Base-by-base conservation (phyloP, 306 rosid genomes). In the Prunus mongolica region DNA sequence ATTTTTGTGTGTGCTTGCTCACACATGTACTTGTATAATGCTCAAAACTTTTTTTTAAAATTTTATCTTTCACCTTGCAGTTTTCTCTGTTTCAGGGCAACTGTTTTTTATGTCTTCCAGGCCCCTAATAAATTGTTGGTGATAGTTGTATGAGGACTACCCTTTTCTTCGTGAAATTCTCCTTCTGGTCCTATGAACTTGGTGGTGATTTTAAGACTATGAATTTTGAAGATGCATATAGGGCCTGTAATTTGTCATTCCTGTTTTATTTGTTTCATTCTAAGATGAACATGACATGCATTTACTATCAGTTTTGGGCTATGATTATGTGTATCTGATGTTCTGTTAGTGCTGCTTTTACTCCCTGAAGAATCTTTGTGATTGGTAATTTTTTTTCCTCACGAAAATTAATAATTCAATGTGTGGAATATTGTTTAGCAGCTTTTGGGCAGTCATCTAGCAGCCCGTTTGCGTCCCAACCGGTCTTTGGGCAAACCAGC, bases 371-470 rank as follows among this genome's bases (percentile, higher is more conserved):
- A 47, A 25, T 24, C 8, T 76, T 25, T 62, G 22, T 13, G 19
- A 18, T 20, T 63, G 34, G 19, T 24, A 45, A 28, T 65, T 22
- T 71, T 7, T 76, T 67, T 67, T 74, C 2, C 19, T 75, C 8
- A 20, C 28, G 66, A 34, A 8, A 22, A 30, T 38, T 38, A 25
- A 65, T 57, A 11, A 32, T 51, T 69, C 76, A 28, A 75, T 70
- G 5, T 15, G 45, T 82, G 65, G 51, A 46, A 52, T 28, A 27
- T 76, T 69, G 74, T 82, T 73, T 19, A 11, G 57, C 98, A 96
- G 99, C 98, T 85, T 92, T 92, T 75, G 97, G 98, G 84, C 93
- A 91, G 86, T 82, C 96, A 4, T 91, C 97, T 6, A 67, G 83
- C 47, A 96, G 91, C 85, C 98, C 97, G 0, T 91, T 93, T 80